Conservation (phyloP, 352 stramenopile genomes). For the Phytopythium vexans region DNA sequence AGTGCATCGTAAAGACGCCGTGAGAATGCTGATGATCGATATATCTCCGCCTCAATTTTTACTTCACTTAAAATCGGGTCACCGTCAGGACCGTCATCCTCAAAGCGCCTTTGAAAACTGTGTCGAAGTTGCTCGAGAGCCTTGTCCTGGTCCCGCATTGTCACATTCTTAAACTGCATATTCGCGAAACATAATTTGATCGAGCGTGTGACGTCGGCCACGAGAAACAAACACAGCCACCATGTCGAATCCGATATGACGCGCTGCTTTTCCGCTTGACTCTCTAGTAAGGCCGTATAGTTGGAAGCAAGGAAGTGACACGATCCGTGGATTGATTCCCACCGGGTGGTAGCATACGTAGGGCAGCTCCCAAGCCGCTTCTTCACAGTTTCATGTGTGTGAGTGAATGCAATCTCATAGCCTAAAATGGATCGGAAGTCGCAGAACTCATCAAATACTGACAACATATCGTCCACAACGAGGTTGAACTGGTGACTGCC, state of each 20-base stretch:
- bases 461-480: neutral
- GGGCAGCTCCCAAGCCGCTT: neutral
- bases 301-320: conserved; percentile 8
- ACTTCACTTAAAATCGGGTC: neutral
- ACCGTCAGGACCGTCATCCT: neutral
- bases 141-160: neutral
- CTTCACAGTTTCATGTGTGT: neutral
- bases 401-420: conserved; percentile 1
- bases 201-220: neutral
- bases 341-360: conserved; percentile 2
- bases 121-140: neutral
- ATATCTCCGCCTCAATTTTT: too few species aligned
- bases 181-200: conserved; percentile 1
- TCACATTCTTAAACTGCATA: conserved; percentile 1
- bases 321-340: conserved; percentile 8
- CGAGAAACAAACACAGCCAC: conserved; percentile 6
- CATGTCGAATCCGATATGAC: neutral
- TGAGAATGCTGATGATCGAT: too few species aligned
- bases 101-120: conserved; percentile 1
- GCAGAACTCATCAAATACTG: neutral
- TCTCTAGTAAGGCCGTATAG: neutral
- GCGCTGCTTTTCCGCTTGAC: conserved; percentile 2
- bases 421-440: neutral
- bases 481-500: conserved; percentile 10
- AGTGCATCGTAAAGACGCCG: too few species aligned